Conservation (phyloP, 2,329 filamentous ascomycete genomes). For the Trichoderma lentiforme region DNA sequence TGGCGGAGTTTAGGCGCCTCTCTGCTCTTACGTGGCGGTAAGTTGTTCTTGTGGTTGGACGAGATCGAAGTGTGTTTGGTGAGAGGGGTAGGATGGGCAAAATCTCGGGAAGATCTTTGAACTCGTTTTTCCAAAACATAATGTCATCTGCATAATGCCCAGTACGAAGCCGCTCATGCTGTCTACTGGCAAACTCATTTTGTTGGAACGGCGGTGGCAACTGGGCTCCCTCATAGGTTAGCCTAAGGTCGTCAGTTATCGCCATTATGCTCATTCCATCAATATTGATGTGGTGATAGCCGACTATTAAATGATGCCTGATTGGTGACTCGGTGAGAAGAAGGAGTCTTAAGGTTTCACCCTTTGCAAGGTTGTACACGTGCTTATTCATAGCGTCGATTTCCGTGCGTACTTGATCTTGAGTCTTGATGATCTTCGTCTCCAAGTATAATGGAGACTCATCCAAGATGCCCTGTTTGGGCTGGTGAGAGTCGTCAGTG, state of each 20-base stretch:
- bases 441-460: neutral
- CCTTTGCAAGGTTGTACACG: conserved; percentile 11
- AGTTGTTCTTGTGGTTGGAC: neutral
- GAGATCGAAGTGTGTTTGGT: neutral
- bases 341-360: conserved; percentile 31
- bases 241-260: conserved; percentile 43
- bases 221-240: conserved; percentile 35
- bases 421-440: neutral
- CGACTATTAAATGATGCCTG: conserved; percentile 41
- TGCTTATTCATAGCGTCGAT: neutral
- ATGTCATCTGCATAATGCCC: conserved; percentile 20
- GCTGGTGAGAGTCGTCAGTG: neutral
- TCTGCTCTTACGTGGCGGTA: neutral
- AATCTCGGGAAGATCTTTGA: neutral
- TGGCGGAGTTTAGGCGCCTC: neutral
- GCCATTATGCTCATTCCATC: conserved; percentile 45
- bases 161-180: conserved; percentile 28
- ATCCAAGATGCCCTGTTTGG: neutral
- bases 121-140: neutral
- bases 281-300: conserved; percentile 49
- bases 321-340: conserved; percentile 32
- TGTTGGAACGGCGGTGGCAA: conserved; percentile 31
- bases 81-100: neutral
- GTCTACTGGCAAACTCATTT: conserved; percentile 33
- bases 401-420: neutral